phyloP scores from a whole-genome alignment of 2,329 filamentous ascomycete genomes.

The Cytospora leucostoma region DNA sequence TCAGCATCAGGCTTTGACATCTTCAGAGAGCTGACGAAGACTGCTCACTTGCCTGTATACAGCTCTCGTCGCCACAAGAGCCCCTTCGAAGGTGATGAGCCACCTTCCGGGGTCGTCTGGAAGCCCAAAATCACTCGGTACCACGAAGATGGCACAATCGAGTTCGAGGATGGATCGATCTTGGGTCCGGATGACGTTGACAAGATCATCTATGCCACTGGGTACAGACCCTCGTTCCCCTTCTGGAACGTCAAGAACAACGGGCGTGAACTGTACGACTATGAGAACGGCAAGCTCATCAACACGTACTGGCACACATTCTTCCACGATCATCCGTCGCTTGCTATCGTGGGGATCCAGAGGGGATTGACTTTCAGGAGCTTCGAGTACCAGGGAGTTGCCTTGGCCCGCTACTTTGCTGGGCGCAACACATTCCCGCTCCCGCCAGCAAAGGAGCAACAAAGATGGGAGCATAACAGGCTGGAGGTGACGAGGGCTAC shows the following conservation, averaged over 20 bases:
- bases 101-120: constrained; percentile 53
- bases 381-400: constrained; percentile 59
- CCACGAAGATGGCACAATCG: constrained; percentile 43
- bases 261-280: constrained; percentile 53
- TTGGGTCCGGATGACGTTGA: constrained; percentile 40
- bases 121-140: constrained; percentile 54
- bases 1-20: constrained; percentile 48
- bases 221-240: constrained; percentile 46
- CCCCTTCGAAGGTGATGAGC: constrained; percentile 52
- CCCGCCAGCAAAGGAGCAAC: constrained; percentile 43
- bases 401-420: constrained; percentile 51
- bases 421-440: constrained; percentile 43
- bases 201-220: constrained; percentile 46
- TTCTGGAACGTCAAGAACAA: constrained; percentile 51
- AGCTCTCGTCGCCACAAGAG: constrained; percentile 52
- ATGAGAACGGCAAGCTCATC: constrained; percentile 45
- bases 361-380: constrained; percentile 54
- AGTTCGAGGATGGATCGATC: constrained; percentile 42
- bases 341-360: constrained; percentile 55
- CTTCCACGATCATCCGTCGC: constrained; percentile 47
- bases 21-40: constrained; percentile 40
- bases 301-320: constrained; percentile 56
- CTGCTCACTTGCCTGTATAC: constrained; percentile 47
- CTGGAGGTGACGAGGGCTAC: constrained; percentile 35
- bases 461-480: constrained; percentile 49